Base-by-base conservation (phyloP, 441 rosid genomes). In the Populus hybrid region DNA sequence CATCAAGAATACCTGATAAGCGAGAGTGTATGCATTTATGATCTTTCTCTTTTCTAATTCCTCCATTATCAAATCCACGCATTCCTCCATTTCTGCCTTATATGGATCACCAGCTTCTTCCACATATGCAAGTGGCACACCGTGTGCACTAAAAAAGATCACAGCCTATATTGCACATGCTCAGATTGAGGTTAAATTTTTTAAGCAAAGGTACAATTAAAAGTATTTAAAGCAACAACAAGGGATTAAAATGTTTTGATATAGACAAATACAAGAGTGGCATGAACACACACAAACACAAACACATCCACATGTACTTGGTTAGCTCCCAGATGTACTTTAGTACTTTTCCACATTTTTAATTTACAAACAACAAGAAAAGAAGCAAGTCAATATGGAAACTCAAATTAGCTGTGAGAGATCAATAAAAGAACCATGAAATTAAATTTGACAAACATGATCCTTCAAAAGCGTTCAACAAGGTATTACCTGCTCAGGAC, bases 71-170 rank as follows among this genome's bases (percentile, higher is more conserved):
- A 95, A 85, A 83, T 92, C 99, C 78, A 95, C 94, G 67, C 99
- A 95, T 83, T 95, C 98, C 81, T 94, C 99, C 99, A 94, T 95
- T 87, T 95, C 99, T 63, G 97, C 98, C 89, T 94, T 94, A 89
- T 95, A 95, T 23, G 99, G 99, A 84, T 95, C 99, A 76, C 99
- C 99, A 63, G 99, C 98, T 85, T 94, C 97, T 87, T 95, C 97
- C 72, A 95, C 99, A 79, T 95, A 95, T 65, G 99, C 98, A 83
- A 95, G 94, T 36, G 99, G 99, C 87, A 95, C 99, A 53, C 99
- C 99, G 72, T 95, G 99, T 18, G 99, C 99, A 80, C 99, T 95
- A 85, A 95, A 95, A 88, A 94, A 95, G 88, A 95, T 92, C 79
- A 92, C 88, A 82, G 89, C 99, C 99, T 95, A 85, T 79, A 82